A percentile compares a stretch with the other conserved stretches of the same genome.
Conservation (phyloP, 2,329 filamentous ascomycete genomes). For the Diaporthe aspalathi region DNA sequence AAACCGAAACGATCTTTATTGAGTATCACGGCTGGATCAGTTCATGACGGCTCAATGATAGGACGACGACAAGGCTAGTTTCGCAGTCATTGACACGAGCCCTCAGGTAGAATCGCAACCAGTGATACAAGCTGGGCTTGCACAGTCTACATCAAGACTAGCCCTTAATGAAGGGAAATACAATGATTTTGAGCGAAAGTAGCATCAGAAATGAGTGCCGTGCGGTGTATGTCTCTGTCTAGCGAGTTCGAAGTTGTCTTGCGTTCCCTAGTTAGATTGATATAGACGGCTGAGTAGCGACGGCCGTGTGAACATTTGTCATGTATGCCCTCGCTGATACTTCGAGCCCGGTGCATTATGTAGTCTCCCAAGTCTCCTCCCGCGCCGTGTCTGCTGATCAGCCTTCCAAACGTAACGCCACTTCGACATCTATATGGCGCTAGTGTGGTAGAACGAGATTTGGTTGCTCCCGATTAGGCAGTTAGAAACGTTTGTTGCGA, state of each 20-base stretch:
- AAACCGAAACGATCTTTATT: neutral
- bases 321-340: too few relatives aligned
- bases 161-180: neutral
- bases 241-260: neutral
- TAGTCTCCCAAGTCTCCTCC: neutral
- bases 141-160: conserved; percentile 12
- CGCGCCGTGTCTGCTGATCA: neutral
- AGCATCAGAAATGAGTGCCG: too few relatives aligned
- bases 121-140: neutral
- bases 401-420: neutral
- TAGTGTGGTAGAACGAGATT: neutral
- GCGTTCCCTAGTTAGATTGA: neutral
- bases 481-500: too few relatives aligned
- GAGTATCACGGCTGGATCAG: conserved; percentile 15
- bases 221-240: neutral
- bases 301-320: neutral
- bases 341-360: neutral
- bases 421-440: neutral
- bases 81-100: neutral
- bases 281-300: neutral
- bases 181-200: neutral
- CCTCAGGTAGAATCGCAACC: conserved; percentile 17
- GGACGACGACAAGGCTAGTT: neutral
- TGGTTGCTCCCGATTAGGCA: neutral
- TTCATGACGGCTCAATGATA: conserved; percentile 16